Percentiles rank a stretch among this genome's conserved stretches.
Conservation (phyloP, 2,329 filamentous ascomycete genomes). For the Rachicladosporium sp. region DNA sequence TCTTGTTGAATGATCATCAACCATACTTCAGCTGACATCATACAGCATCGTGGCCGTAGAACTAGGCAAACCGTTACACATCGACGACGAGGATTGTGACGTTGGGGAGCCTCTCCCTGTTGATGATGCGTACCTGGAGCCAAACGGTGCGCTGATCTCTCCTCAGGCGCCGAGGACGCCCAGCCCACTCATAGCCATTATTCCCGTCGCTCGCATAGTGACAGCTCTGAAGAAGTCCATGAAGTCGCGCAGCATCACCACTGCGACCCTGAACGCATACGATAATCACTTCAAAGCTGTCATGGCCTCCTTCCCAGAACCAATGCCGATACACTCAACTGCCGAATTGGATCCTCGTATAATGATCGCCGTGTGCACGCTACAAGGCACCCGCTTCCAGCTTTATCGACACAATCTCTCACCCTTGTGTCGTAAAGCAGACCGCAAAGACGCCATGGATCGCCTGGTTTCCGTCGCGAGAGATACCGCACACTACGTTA, state of each 20-base stretch:
- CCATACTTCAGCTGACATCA: conserved; percentile 14
- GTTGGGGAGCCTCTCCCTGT: conserved; percentile 65
- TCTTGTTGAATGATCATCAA: neutral
- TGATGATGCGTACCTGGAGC: conserved; percentile 64
- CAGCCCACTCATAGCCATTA: conserved; percentile 62
- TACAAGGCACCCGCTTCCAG: conserved; percentile 73
- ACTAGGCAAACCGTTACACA: conserved; percentile 65
- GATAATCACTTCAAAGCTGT: conserved; percentile 71
- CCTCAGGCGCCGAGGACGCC: conserved; percentile 38
- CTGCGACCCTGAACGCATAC: conserved; percentile 60
- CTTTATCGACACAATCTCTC: conserved; percentile 82
- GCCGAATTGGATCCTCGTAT: conserved; percentile 60
- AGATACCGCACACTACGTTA: conserved; percentile 67
- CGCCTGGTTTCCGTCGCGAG: conserved; percentile 62
- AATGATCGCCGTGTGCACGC: conserved; percentile 61
- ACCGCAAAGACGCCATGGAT: conserved; percentile 60
- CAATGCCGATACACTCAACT: conserved; percentile 56
- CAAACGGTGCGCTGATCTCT: conserved; percentile 33
- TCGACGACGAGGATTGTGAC: conserved; percentile 82
- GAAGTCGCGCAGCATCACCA: conserved; percentile 52
- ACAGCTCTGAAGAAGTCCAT: conserved; percentile 60
- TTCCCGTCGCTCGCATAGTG: conserved; percentile 71
- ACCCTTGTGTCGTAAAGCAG: conserved; percentile 52
- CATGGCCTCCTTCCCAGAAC: conserved; percentile 60
- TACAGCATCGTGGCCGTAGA: conserved; percentile 61